These are phyloP conservation scores for Rhodofomes roseus DNA, from an alignment of 1,284 basidiomycete genomes.

Conservation along the genomic window DNA sequence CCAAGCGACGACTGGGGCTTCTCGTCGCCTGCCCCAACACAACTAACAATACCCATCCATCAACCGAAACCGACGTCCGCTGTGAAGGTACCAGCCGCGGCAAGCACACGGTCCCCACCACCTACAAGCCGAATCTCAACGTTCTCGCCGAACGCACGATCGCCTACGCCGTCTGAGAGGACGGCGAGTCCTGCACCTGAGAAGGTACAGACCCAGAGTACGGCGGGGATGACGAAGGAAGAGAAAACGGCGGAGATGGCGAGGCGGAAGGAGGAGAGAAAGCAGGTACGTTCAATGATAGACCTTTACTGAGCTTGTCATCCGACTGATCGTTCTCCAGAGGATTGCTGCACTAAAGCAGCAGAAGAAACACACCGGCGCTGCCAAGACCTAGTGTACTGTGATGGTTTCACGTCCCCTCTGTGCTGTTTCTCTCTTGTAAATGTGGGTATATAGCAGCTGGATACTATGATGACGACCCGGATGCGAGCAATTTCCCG, in stretches of 20 bases:
- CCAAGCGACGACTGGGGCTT: neutral
- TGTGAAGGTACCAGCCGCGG: constrained; percentile 1
- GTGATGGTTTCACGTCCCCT: too few relatives aligned
- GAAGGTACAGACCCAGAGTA: constrained; percentile 13
- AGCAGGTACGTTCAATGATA: constrained; percentile 48
- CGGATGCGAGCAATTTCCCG: too few relatives aligned
- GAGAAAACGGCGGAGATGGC: constrained; percentile 89
- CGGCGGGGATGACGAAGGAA: constrained; percentile 65
- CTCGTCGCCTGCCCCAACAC: neutral
- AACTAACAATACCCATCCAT: constrained; percentile 7
- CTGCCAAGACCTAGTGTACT: neutral
- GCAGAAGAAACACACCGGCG: constrained; percentile 25
- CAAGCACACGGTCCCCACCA: constrained; percentile 6
- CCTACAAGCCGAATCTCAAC: constrained; percentile 13
- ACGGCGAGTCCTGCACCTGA: constrained; percentile 12
- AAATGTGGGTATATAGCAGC: too few relatives aligned
- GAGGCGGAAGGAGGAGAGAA: constrained; percentile 82
- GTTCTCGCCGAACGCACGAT: constrained; percentile 15
- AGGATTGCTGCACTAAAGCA: constrained; percentile 31
- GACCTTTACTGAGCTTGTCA: neutral
- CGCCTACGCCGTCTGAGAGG: constrained; percentile 23
- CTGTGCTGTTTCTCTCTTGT: too few relatives aligned
- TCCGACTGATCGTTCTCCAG: constrained; percentile 7
- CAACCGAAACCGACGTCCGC: constrained; percentile 7
- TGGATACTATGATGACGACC: too few relatives aligned